A percentile compares a stretch with the other conserved stretches of the same genome.
Conservation (phyloP, 139 green algal species). For the Chlamydomonas urium region DNA sequence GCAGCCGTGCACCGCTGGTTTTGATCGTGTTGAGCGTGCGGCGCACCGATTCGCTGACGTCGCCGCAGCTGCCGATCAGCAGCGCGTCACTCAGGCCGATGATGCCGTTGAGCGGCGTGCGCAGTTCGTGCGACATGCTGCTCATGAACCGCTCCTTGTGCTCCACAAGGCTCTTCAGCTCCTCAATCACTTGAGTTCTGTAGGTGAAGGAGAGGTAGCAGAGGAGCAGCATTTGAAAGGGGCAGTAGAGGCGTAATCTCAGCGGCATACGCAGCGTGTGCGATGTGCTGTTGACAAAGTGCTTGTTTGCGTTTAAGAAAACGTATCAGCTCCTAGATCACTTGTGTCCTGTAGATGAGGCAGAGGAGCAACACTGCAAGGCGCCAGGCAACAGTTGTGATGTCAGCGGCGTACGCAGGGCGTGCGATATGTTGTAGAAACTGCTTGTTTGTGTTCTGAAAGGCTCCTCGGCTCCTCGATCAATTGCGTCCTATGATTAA, state of each 20-base stretch:
- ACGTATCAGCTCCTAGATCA: too few relatives aligned
- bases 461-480: too few relatives aligned
- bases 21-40: constrained; percentile 47
- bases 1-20: constrained; percentile 36
- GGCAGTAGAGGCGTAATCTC: background rate
- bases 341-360: too few relatives aligned
- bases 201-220: background rate
- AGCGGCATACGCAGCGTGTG: background rate
- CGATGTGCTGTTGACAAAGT: too few relatives aligned
- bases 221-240: background rate
- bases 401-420: too few relatives aligned
- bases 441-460: too few relatives aligned
- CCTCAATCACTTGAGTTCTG: constrained; percentile 40
- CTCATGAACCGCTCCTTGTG: constrained; percentile 64
- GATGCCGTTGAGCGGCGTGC: constrained; percentile 62
- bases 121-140: constrained; percentile 53
- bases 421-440: too few relatives aligned
- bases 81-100: constrained; percentile 51
- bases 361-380: too few relatives aligned
- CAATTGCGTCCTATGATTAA: too few relatives aligned
- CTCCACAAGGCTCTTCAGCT: constrained; percentile 48
- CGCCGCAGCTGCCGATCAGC: constrained; percentile 32
- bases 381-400: too few relatives aligned
- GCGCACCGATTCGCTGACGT: constrained; percentile 22
- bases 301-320: background rate